These are phyloP conservation scores for Patellifolia procumbens DNA, from an alignment of 179 eudicot species.

Conservation along the genomic window DNA sequence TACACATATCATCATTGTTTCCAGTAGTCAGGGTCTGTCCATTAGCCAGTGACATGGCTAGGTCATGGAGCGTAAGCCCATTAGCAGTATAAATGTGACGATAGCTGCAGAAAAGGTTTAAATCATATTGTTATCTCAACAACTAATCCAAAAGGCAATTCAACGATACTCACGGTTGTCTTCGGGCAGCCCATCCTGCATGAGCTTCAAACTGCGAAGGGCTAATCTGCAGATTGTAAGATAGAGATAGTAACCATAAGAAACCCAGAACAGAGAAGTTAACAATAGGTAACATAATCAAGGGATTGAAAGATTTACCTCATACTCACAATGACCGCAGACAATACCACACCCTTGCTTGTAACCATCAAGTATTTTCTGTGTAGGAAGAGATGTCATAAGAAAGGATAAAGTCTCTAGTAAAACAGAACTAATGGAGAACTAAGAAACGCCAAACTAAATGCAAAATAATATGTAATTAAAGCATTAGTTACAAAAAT, in stretches of 20 bases:
- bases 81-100: conserved; percentile 77
- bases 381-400: conserved; percentile 32
- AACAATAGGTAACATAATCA: not conserved
- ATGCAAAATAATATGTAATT: not conserved
- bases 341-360: conserved; percentile 91
- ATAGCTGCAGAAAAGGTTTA: conserved; percentile 55
- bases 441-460: conserved; percentile 4
- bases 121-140: conserved; percentile 7
- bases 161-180: conserved; percentile 82
- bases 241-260: conserved; percentile 21
- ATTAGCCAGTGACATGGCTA: conserved; percentile 74
- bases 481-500: not conserved
- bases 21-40: conserved; percentile 71
- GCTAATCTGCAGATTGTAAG: conserved; percentile 63
- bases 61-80: conserved; percentile 86
- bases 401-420: conserved; percentile 2
- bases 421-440: not conserved
- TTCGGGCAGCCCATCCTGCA: conserved; percentile 97
- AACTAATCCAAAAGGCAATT: conserved; percentile 4
- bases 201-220: conserved; percentile 99
- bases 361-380: conserved; percentile 81
- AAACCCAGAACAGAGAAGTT: conserved; percentile 3
- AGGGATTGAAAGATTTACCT: conserved; percentile 47
- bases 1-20: conserved; percentile 93
- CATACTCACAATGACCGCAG: conserved; percentile 73